A percentile compares a stretch with the other conserved stretches of the same genome.
Conservation (phyloP, 2,329 filamentous ascomycete genomes). For the Aphanoascus verrucosus region DNA sequence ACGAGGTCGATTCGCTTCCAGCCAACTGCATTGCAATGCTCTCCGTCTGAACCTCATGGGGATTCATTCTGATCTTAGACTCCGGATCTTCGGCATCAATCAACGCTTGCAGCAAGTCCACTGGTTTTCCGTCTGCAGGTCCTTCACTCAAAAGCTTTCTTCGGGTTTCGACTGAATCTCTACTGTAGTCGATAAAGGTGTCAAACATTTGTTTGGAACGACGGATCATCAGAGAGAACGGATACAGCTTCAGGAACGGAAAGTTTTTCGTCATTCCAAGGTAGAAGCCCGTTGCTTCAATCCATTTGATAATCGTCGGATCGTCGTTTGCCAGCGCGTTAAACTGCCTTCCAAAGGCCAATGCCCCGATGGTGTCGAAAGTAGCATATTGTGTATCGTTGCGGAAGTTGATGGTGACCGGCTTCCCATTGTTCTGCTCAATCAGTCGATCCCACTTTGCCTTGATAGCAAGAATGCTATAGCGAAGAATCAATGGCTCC, state of each 20-base stretch:
- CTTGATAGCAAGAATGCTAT: slow-evolving; percentile 4
- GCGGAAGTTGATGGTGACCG: slow-evolving; percentile 4
- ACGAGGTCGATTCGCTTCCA: slow-evolving; percentile 4
- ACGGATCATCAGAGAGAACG: background rate
- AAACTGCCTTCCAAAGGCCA: slow-evolving; percentile 2
- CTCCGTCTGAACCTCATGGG: slow-evolving; percentile 3
- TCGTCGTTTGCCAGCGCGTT: slow-evolving; percentile 1
- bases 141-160: background rate
- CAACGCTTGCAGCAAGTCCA: slow-evolving; percentile 1
- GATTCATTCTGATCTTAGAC: background rate
- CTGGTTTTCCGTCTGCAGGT: background rate
- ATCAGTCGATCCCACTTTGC: slow-evolving; percentile 1
- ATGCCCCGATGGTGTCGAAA: background rate
- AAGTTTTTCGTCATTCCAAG: slow-evolving; percentile 6
- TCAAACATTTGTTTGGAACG: background rate
- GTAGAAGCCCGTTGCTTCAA: slow-evolving; percentile 6
- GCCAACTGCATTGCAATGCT: slow-evolving; percentile 8
- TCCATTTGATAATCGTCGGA: slow-evolving; percentile 2
- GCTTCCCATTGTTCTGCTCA: background rate
- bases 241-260: slow-evolving; percentile 1
- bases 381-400: slow-evolving; percentile 5
- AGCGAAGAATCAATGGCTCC: slow-evolving; percentile 5
- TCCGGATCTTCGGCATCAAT: slow-evolving; percentile 4
- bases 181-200: background rate
- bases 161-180: background rate